phyloP scores from a whole-genome alignment of 2,329 filamentous ascomycete species.

The Penicillium frequentans region DNA sequence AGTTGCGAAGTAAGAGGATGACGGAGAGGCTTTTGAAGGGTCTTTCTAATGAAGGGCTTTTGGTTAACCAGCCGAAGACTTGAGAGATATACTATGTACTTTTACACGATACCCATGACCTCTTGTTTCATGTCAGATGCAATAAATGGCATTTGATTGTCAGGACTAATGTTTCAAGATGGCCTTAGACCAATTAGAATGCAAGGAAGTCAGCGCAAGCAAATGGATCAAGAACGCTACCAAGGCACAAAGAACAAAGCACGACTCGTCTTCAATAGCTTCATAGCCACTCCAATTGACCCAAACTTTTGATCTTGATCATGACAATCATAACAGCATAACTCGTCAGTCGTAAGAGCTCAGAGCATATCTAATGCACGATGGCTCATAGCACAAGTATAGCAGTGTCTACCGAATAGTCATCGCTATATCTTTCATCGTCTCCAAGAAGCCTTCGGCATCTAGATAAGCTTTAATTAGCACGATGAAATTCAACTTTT shows the following conservation, averaged over 20 bases:
- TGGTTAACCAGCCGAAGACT: background rate
- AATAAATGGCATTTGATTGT: background rate
- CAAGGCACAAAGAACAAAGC: background rate
- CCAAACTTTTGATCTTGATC: slow-evolving; percentile 18
- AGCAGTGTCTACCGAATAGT: slow-evolving; percentile 5
- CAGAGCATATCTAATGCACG: background rate
- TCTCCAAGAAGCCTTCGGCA: slow-evolving; percentile 38
- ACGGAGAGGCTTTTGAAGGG: background rate
- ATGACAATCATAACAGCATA: slow-evolving; percentile 24
- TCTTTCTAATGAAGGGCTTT: background rate
- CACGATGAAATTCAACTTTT: background rate
- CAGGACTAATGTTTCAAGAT: background rate
- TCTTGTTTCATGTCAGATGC: background rate
- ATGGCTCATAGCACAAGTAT: background rate
- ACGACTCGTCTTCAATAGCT: background rate
- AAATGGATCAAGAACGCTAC: background rate
- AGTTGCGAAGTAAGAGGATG: background rate
- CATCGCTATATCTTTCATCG: slow-evolving; percentile 26
- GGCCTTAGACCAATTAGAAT: background rate
- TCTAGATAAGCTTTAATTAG: slow-evolving; percentile 30
- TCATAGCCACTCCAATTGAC: background rate
- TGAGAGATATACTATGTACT: background rate
- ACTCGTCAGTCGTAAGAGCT: slow-evolving; percentile 18
- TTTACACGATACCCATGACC: background rate
- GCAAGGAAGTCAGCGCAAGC: background rate